Evolutionary conservation across 208 protist species (phyloP), one percentile per base, ranked within the genome.

Genomic region (Leishmania major): DNA sequence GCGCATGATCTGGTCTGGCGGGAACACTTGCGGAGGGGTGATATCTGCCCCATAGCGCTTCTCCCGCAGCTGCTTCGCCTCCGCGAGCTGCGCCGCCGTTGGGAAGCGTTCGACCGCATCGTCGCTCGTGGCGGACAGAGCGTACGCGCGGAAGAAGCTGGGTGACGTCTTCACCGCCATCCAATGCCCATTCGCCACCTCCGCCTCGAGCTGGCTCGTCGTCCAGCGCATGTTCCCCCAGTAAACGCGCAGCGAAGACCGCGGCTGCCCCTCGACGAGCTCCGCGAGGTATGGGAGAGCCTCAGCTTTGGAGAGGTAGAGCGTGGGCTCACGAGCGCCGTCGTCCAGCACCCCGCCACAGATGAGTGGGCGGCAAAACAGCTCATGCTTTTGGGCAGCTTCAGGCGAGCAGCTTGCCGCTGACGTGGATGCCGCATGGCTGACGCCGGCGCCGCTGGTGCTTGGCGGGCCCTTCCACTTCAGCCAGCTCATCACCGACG

Each of bases 181-280:
- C 91, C 92, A 97, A 78, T 96, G 93, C 17, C 94, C 94, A 69
- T 95, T 94, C n/a, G 84, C 88, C 43, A 97, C 91, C 79, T 97
- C 94, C 31, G 88, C 76, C 80, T 94, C 90, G 8, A 97, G 80
- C 78, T 96, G 91, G 45, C 83, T 84, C 1, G 94, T 95, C 19
- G 93, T 81, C 94, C 94, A 97, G 13, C 90, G 90, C 88, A 95
- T 95, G 77, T 86, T 91, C 47, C 94, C 94, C 94, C 94, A 97
- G 86, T 96, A 97, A 28, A 97, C 84, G 35, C 94, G 91, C 74
- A 96, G 81, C 28, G 89, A 93, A n/a, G 92, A 93, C 37, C 94
- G 90, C 69, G 90, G 92, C 84, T 94, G 91, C 4, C 94, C 93
- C 60, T 81, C 70, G 13, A 86, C 90, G 31, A 96, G 86, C 75